Conservation (phyloP, 169 alveolate genomes). For the Cytauxzoon felis region DNA sequence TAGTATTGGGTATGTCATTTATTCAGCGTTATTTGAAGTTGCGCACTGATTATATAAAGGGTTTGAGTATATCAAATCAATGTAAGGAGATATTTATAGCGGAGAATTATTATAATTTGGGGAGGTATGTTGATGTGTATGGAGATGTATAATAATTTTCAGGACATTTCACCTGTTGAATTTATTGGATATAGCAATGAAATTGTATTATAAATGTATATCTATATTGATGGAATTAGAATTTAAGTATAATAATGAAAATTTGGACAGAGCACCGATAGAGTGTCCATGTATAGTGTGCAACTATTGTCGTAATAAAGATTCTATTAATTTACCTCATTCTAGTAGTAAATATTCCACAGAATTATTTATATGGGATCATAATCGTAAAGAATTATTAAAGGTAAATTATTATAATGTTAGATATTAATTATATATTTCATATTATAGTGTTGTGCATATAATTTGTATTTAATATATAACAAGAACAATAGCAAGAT, state of each 20-base stretch:
- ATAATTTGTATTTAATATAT: constrained; percentile 55
- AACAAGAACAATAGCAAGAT: constrained; percentile 26
- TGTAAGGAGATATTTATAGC: constrained; percentile 27
- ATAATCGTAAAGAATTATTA: constrained; percentile 21
- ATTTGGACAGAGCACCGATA: background rate
- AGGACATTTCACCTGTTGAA: constrained; percentile 57
- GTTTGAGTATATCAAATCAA: constrained; percentile 7
- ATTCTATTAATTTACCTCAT: constrained; percentile 16
- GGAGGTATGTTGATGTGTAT: constrained; percentile 19
- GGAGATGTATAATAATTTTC: background rate
- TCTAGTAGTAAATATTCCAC: constrained; percentile 16
- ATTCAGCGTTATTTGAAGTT: constrained; percentile 24
- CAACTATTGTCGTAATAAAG: constrained; percentile 18
- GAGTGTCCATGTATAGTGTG: constrained; percentile 60
- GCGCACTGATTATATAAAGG: constrained; percentile 7
- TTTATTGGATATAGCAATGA: constrained; percentile 53
- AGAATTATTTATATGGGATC: constrained; percentile 23
- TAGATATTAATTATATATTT: background rate
- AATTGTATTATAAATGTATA: constrained; percentile 58
- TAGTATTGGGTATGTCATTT: constrained; percentile 55
- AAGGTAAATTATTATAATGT: constrained; percentile 11
- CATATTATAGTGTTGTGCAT: constrained; percentile 25
- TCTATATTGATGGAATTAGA: constrained; percentile 11
- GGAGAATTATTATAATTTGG: constrained; percentile 50
- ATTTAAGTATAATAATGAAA: too few species aligned